Base-by-base conservation (phyloP, 1,139 yeast genomes). In the Geotrichum carabidarum region DNA sequence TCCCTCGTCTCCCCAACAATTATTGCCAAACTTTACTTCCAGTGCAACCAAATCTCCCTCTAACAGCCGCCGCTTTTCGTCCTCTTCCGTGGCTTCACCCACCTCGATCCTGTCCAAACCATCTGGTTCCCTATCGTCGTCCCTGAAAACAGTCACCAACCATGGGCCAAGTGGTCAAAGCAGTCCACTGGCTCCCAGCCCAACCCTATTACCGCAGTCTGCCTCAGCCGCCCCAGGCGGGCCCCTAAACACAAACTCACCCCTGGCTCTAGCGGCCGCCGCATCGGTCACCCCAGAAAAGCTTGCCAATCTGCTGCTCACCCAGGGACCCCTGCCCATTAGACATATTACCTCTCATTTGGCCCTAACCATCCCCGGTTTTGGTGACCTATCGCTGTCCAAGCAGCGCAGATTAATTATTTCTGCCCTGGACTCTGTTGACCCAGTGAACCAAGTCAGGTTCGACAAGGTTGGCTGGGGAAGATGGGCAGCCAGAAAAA, bases 381-480 rank as follows among this genome's bases (percentile, higher is more conserved):
- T 91, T 68, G 90, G 87, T 57, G 80, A 80, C 60, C 74, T 91
- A 58, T 86, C 95, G 4, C 77, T 89, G 35, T 86, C 95, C 15
- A 91, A 91, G 66, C 97, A 91, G 71, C 79, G 98, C 65, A 77
- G 97, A 58, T 77, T 91, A 57, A 90, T 91, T 41, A 90, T 90
- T 84, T 83, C 90, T 7, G 95, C 93, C 40, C 80, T 91, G 73
- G 96, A 89, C 64, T 69, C 75, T 52, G 86, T 85, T 14, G 94
- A 83, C 66, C 72, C 79, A 5, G 76, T 74, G 32, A 80, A 84
- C 56, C 76, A 78, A 56, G 73, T 77, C n/a, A 81, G 86, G 17
- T 91, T 91, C 73, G 96, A 89, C 65, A 91, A 91, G 73, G 90
- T 90, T 43, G 97, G 97, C 30, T 91, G 98, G 98, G 98, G 98